Conservation (phyloP, 441 rosid species). For the Populus hybrid region DNA sequence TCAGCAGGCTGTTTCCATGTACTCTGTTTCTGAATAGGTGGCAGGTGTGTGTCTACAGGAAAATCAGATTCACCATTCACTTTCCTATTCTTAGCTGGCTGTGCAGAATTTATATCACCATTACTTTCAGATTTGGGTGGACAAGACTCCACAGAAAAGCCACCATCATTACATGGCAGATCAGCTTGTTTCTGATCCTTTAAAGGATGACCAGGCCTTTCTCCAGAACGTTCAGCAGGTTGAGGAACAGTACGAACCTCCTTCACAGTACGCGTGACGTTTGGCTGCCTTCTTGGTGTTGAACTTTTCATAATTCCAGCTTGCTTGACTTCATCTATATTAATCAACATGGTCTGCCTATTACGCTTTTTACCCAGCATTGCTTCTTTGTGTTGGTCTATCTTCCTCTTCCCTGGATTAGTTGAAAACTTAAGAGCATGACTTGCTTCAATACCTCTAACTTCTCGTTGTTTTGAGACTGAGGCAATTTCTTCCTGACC, state of each 20-base stretch:
- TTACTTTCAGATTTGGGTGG: slow-evolving; percentile 61
- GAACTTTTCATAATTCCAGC: slow-evolving; percentile 68
- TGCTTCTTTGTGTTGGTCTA: slow-evolving; percentile 89
- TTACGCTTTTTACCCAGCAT: slow-evolving; percentile 97
- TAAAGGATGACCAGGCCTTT: slow-evolving; percentile 38
- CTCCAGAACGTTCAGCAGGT: slow-evolving; percentile 53
- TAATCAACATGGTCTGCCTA: slow-evolving; percentile 89
- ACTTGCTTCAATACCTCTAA: slow-evolving; percentile 79
- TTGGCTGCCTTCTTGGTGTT: slow-evolving; percentile 82
- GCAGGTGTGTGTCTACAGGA: slow-evolving; percentile 46
- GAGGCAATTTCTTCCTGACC: slow-evolving; percentile 48
- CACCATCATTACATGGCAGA: slow-evolving; percentile 46
- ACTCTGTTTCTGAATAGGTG: slow-evolving; percentile 70
- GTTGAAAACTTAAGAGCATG: slow-evolving; percentile 67
- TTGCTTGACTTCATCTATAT: no score
- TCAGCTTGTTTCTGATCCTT: slow-evolving; percentile 72
- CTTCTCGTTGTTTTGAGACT: slow-evolving; percentile 62
- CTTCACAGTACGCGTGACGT: slow-evolving; percentile 67
- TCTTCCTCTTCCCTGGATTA: slow-evolving; percentile 75
- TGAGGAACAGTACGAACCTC: slow-evolving; percentile 54
- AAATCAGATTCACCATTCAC: slow-evolving; percentile 53
- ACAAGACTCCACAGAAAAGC: slow-evolving; percentile 39
- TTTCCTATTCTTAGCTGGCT: slow-evolving; percentile 55
- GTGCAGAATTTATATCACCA: slow-evolving; percentile 58
- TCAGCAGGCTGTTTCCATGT: slow-evolving; percentile 46